Evolutionary conservation across 257 asterid genomes (phyloP), one percentile per base, ranked within the genome.

Genomic region (Ballota nigra): DNA sequence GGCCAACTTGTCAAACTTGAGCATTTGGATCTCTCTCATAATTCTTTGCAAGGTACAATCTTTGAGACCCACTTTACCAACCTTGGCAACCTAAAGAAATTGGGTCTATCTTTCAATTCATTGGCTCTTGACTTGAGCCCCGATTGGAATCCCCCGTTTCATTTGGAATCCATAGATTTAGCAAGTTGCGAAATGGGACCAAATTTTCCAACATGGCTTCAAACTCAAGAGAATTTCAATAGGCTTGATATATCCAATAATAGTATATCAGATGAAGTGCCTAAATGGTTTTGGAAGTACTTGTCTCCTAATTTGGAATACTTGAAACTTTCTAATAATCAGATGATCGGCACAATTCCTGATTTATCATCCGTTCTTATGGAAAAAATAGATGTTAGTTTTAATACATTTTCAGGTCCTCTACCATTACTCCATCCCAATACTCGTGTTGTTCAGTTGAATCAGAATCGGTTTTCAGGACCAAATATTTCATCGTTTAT

Each of bases 171-270:
- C 8, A 55, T 84, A 5, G 1, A 5, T 2, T 75, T 84, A 33
- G 59, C 81, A 1, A 29, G 31, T 56, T 78, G 84, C 66, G 22
- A 71, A 9, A 64, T 80, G 63, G 80, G 85, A 7, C 77, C 79
- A 16, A 61, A 3, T 15, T 84, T 84, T 24, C 89, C 85, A 3
- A 28, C 64, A 19, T 81, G 88, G 86, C 68, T 84, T 64, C 63
- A 33, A 38, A 77, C 80, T 56, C 83, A 80, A 58, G 45, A 12
- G 6, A 59, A 20, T 6, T 19, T 74, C 28, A 13, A n/a, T 7
- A 1, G 10, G 16, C 72, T 83, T 19, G 83, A 80, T 80, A 33
- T 81, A 19, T 83, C 85, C 10, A 8, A 1, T 67, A 31, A 36
- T 61, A 47, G 72, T 20, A 75, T 81, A 43, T 73, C 82, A 56